phyloP scores from a whole-genome alignment of 192 early-diverging fungal genomes.

The Piromyces finnis region DNA sequence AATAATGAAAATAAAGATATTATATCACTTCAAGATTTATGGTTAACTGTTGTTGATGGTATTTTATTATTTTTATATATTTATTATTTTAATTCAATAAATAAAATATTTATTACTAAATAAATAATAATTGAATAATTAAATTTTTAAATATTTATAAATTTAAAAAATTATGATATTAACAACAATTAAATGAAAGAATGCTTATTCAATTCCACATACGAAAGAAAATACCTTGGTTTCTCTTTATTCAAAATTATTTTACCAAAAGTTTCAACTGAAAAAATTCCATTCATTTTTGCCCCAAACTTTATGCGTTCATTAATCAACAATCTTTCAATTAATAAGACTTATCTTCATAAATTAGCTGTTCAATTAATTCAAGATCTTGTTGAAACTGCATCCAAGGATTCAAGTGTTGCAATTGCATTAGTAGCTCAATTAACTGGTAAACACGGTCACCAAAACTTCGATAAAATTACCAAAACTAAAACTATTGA shows the following conservation, averaged over 20 bases:
- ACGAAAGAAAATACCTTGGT: slow-evolving; percentile 80
- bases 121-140: too few species aligned
- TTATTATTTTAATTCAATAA: too few species aligned
- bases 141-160: too few species aligned
- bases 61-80: neutral
- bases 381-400: slow-evolving; percentile 8
- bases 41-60: slow-evolving; percentile 60
- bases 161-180: too few species aligned
- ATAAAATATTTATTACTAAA: too few species aligned
- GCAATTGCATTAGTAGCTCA: slow-evolving; percentile 63
- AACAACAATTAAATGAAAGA: slow-evolving; percentile 11
- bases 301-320: slow-evolving; percentile 69
- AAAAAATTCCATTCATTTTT: slow-evolving; percentile 50
- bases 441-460: slow-evolving; percentile 58
- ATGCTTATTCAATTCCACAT: slow-evolving; percentile 51
- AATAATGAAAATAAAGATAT: slow-evolving; percentile 3
- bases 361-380: slow-evolving; percentile 55
- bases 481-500: slow-evolving; percentile 64
- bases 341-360: slow-evolving; percentile 52
- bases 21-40: slow-evolving; percentile 56
- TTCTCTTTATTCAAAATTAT: slow-evolving; percentile 62
- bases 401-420: slow-evolving; percentile 12
- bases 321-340: slow-evolving; percentile 71
- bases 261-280: slow-evolving; percentile 26
- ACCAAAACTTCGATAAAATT: slow-evolving; percentile 43